Evolutionary conservation across 768 basidiomycete species (phyloP).

Genomic region (Pulveroboletus sp.): DNA sequence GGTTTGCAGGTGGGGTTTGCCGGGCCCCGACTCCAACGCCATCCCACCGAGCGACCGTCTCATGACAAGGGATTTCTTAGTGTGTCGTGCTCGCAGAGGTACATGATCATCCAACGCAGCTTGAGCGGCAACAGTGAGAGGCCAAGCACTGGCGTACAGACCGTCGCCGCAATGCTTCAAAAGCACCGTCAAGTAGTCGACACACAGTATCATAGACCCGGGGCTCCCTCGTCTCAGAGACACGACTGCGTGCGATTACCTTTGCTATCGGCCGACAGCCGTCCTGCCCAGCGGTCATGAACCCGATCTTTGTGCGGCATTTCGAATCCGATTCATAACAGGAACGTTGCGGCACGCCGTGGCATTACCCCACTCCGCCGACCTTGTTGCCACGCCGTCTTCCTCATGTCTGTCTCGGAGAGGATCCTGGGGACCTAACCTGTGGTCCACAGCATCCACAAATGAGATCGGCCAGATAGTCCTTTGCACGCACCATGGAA

Average conservation of each 20-base stretch:
- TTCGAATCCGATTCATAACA: constrained; percentile 1
- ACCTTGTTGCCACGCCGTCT: background rate
- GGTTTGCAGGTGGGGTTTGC: too few relatives aligned
- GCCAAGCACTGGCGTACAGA: too few relatives aligned
- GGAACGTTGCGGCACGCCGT: constrained; percentile 8
- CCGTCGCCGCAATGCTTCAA: background rate
- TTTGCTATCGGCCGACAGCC: background rate
- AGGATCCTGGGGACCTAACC: background rate
- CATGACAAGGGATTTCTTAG: too few relatives aligned
- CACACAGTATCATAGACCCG: too few relatives aligned
- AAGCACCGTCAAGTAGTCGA: background rate
- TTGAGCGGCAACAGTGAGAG: too few relatives aligned
- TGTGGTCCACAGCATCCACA: background rate
- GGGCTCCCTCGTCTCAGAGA: background rate
- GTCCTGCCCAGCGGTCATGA: constrained; percentile 1
- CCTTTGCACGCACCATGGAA: background rate
- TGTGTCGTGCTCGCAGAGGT: too few relatives aligned
- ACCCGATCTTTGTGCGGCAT: constrained; percentile 11
- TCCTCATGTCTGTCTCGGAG: constrained; percentile 12
- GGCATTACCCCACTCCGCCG: background rate
- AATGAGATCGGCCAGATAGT: background rate
- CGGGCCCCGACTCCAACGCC: background rate
- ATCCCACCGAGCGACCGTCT: too few relatives aligned
- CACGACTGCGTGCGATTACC: background rate
- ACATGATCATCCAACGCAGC: background rate